These are phyloP conservation scores for Bacterosira constricta DNA, from an alignment of 108 stramenopile species.

Conservation along the genomic window DNA sequence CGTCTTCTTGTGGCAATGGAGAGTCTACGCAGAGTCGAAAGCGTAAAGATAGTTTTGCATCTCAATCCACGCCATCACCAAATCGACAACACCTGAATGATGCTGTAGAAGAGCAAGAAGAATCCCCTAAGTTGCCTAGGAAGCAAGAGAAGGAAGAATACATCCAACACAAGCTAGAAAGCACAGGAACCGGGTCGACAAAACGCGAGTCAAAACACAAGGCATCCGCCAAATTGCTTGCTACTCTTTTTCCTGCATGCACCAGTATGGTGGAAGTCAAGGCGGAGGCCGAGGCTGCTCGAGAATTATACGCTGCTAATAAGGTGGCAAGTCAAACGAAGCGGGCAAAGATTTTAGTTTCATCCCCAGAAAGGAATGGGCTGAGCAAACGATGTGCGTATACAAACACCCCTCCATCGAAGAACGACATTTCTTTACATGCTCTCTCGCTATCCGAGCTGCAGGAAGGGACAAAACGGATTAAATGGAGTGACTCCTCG, in stretches of 20 bases:
- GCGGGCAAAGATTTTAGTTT: conserved; percentile 28
- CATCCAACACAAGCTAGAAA: conserved; percentile 48
- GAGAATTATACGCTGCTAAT: conserved; percentile 72
- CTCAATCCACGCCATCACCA: conserved; percentile 41
- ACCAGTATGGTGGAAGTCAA: conserved; percentile 77
- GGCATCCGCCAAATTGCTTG: conserved; percentile 81
- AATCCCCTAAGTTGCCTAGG: not conserved
- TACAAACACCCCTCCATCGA: not conserved
- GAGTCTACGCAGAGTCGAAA: conserved; percentile 30
- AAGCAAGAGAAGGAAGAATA: conserved; percentile 24
- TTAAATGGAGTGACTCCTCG: conserved; percentile 21
- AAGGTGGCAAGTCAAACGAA: conserved; percentile 48
- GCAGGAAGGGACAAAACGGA: conserved; percentile 14
- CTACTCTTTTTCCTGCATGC: conserved; percentile 81
- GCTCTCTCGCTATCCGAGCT: conserved; percentile 46
- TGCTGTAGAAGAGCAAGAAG: conserved; percentile 10
- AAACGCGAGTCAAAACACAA: conserved; percentile 85
- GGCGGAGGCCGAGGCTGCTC: conserved; percentile 79
- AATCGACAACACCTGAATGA: not conserved
- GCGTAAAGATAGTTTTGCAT: conserved; percentile 38
- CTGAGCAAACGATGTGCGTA: not conserved
- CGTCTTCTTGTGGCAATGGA: conserved; percentile 8
- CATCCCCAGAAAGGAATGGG: conserved; percentile 5
- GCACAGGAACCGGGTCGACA: conserved; percentile 60
- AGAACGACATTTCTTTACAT: conserved; percentile 10